phyloP scores from a whole-genome alignment of 73 alveolate genomes.

The Paramecium pentaurelia region DNA sequence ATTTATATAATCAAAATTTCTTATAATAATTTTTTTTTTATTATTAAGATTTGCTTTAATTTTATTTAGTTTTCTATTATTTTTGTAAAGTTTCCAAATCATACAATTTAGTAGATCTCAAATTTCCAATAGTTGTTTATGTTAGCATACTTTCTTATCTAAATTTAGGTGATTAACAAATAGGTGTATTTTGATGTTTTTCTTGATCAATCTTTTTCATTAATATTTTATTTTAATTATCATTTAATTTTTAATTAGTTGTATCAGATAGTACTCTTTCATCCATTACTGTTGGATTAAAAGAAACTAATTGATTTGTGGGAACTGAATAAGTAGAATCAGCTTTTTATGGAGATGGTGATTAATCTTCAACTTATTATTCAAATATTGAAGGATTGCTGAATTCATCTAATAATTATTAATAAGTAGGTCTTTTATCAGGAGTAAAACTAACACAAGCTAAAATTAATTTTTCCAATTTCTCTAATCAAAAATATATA shows the following conservation, averaged over 20 bases:
- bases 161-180: background rate
- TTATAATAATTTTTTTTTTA: background rate
- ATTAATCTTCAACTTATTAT: background rate
- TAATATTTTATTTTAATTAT: background rate
- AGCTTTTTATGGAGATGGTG: background rate
- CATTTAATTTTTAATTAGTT: background rate
- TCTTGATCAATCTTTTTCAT: background rate
- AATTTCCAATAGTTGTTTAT: background rate
- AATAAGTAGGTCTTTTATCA: background rate
- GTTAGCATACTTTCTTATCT: background rate
- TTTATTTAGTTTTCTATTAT: background rate
- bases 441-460: background rate
- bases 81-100: background rate
- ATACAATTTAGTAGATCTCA: background rate
- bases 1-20: background rate
- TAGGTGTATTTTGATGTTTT: background rate
- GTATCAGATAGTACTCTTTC: background rate
- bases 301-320: background rate
- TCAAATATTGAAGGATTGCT: background rate
- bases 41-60: background rate
- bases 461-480: background rate
- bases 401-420: background rate
- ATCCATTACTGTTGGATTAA: constrained; percentile 9
- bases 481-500: background rate
- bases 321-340: background rate